Evolutionary conservation across 805 yeast genomes (phyloP), one percentile per base, ranked within the genome.

Genomic region (Blastobotrys parvus): DNA sequence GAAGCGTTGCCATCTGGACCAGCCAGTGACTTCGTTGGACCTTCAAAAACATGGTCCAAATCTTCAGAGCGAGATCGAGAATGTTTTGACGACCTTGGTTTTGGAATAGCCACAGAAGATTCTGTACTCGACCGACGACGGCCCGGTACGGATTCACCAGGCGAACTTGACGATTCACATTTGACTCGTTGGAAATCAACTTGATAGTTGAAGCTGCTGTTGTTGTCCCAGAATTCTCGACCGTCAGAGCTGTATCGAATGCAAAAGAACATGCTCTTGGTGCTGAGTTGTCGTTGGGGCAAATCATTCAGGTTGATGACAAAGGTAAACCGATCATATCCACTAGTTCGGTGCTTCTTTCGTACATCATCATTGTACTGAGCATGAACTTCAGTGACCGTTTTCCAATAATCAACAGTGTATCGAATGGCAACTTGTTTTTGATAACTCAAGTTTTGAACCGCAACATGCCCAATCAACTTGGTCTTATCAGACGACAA

Each of bases 181-280:
- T n/a, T n/a, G 22, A 50, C 58, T 13, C 56, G 47, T 29, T 60
- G 63, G 46, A 76, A 70, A 31, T 60, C 60, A 15, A 86, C 61
- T 35, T 65, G 69, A 61, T 82, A 86, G 62, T 86, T 86, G 36
- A 62, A 58, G 41, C 57, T 56, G 31, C 62, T 48, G 62, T 86
- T 87, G 64, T 83, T 86, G 60, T 86, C 95, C 95, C 95, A 86
- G 55, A 58, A 72, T 50, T 79, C 88, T 36, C 56, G 53, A 13
- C 71, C 70, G 35, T 63, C 60, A 16, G 76, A 62, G 38, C 57
- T 54, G 58, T 75, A 84, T 42, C 73, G 70, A 34, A 82, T 70
- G 54, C 94, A 84, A 52, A 83, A 64, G 35, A 67, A 62, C 49
- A 73, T 54, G 15, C 63, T 48, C 31, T 59, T 57, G 35, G 53